phyloP scores from a whole-genome alignment of 768 basidiomycete species.

The Trametes cingulata region DNA sequence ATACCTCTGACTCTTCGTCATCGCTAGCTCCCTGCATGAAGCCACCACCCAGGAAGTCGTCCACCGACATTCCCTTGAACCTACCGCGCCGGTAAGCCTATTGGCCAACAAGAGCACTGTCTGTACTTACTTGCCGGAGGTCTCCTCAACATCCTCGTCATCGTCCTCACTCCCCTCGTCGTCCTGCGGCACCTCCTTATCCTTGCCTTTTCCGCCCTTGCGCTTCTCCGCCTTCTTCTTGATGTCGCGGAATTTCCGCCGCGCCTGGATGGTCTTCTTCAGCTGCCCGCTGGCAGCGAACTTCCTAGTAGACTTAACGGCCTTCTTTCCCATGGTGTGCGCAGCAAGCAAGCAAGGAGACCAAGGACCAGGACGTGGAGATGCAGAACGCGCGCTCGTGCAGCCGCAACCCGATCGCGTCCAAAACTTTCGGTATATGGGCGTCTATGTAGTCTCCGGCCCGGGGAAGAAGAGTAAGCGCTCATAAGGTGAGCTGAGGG shows the following conservation, averaged over 20 bases:
- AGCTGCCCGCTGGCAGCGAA: slow-evolving; percentile 88
- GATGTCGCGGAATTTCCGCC: slow-evolving; percentile 79
- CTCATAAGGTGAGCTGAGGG: no score
- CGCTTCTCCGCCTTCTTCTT: slow-evolving; percentile 70
- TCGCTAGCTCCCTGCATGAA: slow-evolving; percentile 70
- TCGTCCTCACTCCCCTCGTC: slow-evolving; percentile 30
- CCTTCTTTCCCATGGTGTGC: slow-evolving; percentile 53
- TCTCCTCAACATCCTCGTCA: slow-evolving; percentile 28
- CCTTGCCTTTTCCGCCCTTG: slow-evolving; percentile 37
- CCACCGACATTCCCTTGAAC: slow-evolving; percentile 66
- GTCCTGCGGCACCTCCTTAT: slow-evolving; percentile 20
- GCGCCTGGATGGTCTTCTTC: slow-evolving; percentile 79
- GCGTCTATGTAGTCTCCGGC: no score
- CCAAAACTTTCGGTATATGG: no score
- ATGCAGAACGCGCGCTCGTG: no score
- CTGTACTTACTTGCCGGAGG: slow-evolving; percentile 25
- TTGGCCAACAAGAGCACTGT: not conserved
- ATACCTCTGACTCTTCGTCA: slow-evolving; percentile 37
- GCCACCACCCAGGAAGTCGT: slow-evolving; percentile 69
- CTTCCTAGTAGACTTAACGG: slow-evolving; percentile 81
- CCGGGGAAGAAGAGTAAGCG: no score
- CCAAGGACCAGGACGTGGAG: no score
- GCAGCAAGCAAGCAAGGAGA: not conserved
- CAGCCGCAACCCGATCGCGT: no score
- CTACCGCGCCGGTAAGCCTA: slow-evolving; percentile 21